phyloP scores from a whole-genome alignment of 1,284 basidiomycete species.

The Cystobasidium sp. region DNA sequence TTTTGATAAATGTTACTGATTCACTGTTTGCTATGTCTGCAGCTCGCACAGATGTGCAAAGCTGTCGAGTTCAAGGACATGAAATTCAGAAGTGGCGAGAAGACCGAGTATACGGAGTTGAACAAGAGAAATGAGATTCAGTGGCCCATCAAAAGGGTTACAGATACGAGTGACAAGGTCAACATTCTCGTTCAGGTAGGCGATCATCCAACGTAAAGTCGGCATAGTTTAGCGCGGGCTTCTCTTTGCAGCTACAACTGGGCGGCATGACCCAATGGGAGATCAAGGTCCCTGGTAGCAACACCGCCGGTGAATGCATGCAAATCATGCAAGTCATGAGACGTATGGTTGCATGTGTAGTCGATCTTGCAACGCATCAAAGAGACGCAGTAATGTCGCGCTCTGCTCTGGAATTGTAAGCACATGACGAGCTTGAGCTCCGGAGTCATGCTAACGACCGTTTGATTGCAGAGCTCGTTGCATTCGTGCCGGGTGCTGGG shows the following conservation, averaged over 20 bases:
- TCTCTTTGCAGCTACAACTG: conserved; percentile 48
- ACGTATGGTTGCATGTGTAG: conserved; percentile 49
- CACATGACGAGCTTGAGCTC: background rate
- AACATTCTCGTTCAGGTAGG: background rate
- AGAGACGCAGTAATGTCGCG: conserved; percentile 46
- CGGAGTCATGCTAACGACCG: background rate
- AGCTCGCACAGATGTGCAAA: conserved; percentile 49
- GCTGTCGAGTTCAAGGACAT: conserved; percentile 55
- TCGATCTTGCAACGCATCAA: conserved; percentile 48
- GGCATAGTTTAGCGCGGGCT: conserved; percentile 26
- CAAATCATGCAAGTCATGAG: conserved; percentile 45
- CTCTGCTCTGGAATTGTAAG: conserved; percentile 50
- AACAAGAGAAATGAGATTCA: conserved; percentile 44
- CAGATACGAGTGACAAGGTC: conserved; percentile 48
- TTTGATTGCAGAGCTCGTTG: conserved; percentile 51
- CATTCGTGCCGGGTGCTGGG: conserved; percentile 56
- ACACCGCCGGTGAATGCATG: conserved; percentile 45
- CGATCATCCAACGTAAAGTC: background rate
- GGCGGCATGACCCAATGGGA: conserved; percentile 45
- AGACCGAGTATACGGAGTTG: conserved; percentile 44
- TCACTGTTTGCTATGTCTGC: conserved; percentile 6
- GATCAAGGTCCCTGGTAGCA: conserved; percentile 45
- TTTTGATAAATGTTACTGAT: background rate
- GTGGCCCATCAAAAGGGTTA: conserved; percentile 48
- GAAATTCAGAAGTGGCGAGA: conserved; percentile 56